Evolutionary conservation across 1,284 basidiomycete species (phyloP), one percentile per base, ranked within the genome.

Genomic region (Sanguinoderma infundibulare): DNA sequence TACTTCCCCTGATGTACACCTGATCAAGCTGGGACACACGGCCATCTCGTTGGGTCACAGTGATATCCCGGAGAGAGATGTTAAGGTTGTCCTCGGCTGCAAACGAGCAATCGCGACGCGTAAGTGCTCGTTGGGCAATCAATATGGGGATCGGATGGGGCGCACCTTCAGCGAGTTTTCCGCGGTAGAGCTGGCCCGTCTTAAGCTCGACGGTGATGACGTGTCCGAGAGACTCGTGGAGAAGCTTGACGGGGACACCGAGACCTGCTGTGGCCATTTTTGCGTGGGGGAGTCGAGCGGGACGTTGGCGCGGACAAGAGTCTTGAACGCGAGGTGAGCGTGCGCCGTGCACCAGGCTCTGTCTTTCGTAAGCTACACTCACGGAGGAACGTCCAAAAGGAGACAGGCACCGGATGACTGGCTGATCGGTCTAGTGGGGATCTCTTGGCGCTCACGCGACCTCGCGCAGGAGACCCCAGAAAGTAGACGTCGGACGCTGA

Each of bases 21-120:
- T 98, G 97, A 81, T 99, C 97, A 58, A 99, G 84, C 77, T 99
- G 98, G n/a, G 96, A 97, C 46, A 99, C 95, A 72, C 98, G 94
- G 51, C 98, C 98, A 82, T 99, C 98, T 61, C 97, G 89, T 58
- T 94, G 95, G 12, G 98, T 99, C 26, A 98, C 98, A 24, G 97
- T 98, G 73, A 99, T 98, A 66, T 98, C 95, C 77, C 90, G 96
- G 69, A 99, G 77, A 1, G 96, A 95, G 73, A 99, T 96, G 80
- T 99, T 99, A 55, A 99, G 83, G 73, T 97, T 98, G 76, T 99
- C 98, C 79, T 99, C 98, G 67, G 98, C 98, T 99, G 77, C 61
- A 47, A 5, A 17, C 46, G 14, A 38, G 35, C 20, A 1, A 70
- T 68, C 64, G 50, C 49, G 61, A 70, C 64, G 60, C 59, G 59